A percentile compares a stretch with the other conserved stretches of the same genome.
These are phyloP conservation scores for Pyrus betulifolia DNA, from an alignment of 306 rosid genomes.

Conservation along the genomic window DNA sequence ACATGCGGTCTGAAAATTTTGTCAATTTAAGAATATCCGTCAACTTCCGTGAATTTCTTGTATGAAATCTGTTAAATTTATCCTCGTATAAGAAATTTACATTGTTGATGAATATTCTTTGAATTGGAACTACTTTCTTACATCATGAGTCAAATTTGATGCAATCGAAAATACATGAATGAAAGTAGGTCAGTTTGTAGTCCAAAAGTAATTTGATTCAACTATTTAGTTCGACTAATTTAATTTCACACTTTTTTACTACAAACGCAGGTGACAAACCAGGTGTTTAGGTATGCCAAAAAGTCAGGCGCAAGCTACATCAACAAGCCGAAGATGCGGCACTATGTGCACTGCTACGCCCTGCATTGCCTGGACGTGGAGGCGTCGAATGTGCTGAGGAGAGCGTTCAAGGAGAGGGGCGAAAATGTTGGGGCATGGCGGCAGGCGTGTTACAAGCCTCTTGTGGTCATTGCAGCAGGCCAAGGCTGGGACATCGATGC, in stretches of 20 bases:
- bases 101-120: too few relatives aligned
- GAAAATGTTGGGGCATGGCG: constrained; percentile 93
- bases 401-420: constrained; percentile 64
- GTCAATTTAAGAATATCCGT: too few relatives aligned
- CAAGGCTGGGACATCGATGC: constrained; percentile 95
- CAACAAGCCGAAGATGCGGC: constrained; percentile 98
- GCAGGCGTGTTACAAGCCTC: constrained; percentile 75
- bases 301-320: constrained; percentile 89
- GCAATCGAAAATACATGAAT: neutral
- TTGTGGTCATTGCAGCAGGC: constrained; percentile 65
- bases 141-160: too few relatives aligned
- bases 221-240: too few relatives aligned
- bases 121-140: too few relatives aligned
- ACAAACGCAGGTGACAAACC: constrained; percentile 60
- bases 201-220: too few relatives aligned
- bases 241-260: neutral
- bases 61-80: too few relatives aligned
- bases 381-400: constrained; percentile 59
- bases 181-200: too few relatives aligned
- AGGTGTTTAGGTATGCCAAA: constrained; percentile 81
- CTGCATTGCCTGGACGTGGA: constrained; percentile 80
- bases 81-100: too few relatives aligned
- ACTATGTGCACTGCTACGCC: constrained; percentile 93
- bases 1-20: too few relatives aligned
- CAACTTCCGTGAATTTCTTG: too few relatives aligned